Evolutionary conservation across 345 rosid genomes (phyloP).

Genomic region (Camelina neglecta): DNA sequence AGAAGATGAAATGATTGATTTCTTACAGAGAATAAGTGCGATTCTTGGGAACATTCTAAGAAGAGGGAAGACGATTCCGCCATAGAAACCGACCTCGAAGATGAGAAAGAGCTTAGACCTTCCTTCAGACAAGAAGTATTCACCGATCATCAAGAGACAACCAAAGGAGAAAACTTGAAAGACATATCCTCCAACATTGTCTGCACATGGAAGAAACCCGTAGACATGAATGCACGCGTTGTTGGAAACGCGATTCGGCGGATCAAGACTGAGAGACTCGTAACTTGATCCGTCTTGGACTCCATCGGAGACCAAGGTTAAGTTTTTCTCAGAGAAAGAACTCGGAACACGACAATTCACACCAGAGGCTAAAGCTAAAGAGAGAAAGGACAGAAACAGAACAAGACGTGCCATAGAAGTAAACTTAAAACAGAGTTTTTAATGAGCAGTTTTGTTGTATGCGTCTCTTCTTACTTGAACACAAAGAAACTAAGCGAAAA

Average conservation of each 20-base stretch:
- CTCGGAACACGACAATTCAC: slow-evolving; percentile 36
- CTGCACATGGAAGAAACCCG: slow-evolving; percentile 40
- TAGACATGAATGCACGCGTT: slow-evolving; percentile 35
- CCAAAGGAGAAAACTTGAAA: slow-evolving; percentile 42
- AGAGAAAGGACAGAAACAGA: slow-evolving; percentile 35
- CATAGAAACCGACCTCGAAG: slow-evolving; percentile 42
- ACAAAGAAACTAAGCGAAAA: background rate
- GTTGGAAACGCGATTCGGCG: slow-evolving; percentile 9
- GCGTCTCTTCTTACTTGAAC: background rate
- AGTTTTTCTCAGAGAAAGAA: slow-evolving; percentile 21
- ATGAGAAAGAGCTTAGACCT: slow-evolving; percentile 36
- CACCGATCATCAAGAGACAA: slow-evolving; percentile 26
- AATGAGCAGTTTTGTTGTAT: background rate
- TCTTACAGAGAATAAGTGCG: slow-evolving; percentile 37
- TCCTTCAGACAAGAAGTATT: slow-evolving; percentile 36
- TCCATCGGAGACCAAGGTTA: slow-evolving; percentile 26
- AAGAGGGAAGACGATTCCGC: slow-evolving; percentile 39
- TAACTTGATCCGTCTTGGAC: slow-evolving; percentile 14
- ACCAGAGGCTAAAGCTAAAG: slow-evolving; percentile 18
- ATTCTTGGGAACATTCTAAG: slow-evolving; percentile 41
- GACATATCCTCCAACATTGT: slow-evolving; percentile 32
- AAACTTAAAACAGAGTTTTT: background rate
- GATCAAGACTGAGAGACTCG: slow-evolving; percentile 19
- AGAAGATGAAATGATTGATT: too few species aligned
- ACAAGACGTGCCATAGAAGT: slow-evolving; percentile 39